These are phyloP conservation scores for Pseudozyma pruni DNA, from an alignment of 1,284 basidiomycete genomes.

Conservation along the genomic window DNA sequence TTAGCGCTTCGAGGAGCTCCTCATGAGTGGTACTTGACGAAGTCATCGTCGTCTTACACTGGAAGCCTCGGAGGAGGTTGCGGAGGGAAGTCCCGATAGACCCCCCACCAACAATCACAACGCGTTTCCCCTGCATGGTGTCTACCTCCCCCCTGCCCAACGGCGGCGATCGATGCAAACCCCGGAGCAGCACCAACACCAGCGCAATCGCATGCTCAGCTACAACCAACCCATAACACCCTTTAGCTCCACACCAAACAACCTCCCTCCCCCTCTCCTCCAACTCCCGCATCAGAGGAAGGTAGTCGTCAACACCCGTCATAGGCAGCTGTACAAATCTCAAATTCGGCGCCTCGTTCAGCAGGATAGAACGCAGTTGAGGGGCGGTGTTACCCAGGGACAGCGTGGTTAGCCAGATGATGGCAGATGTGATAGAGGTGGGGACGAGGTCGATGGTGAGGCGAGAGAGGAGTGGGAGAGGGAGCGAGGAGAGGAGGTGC, in stretches of 20 bases:
- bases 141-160: neutral
- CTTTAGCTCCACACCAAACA: constrained; percentile 51
- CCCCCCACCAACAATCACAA: constrained; percentile 50
- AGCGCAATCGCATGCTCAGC: constrained; percentile 56
- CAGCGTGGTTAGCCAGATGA: constrained; percentile 29
- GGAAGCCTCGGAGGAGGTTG: constrained; percentile 27
- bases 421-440: neutral
- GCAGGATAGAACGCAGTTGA: neutral
- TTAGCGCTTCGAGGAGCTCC: constrained; percentile 1
- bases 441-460: neutral
- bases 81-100: constrained; percentile 23
- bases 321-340: constrained; percentile 53
- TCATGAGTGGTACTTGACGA: constrained; percentile 7
- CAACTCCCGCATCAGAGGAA: constrained; percentile 15
- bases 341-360: neutral
- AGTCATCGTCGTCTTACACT: constrained; percentile 7
- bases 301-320: constrained; percentile 51
- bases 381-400: constrained; percentile 11
- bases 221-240: constrained; percentile 42
- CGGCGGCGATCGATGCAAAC: neutral
- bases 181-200: constrained; percentile 24
- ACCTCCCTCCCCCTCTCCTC: neutral
- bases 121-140: constrained; percentile 11
- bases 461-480: neutral
- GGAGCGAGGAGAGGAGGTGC: neutral